These are phyloP conservation scores for Aspergillus candidus DNA, from an alignment of 2,329 filamentous ascomycete species.

Conservation along the genomic window DNA sequence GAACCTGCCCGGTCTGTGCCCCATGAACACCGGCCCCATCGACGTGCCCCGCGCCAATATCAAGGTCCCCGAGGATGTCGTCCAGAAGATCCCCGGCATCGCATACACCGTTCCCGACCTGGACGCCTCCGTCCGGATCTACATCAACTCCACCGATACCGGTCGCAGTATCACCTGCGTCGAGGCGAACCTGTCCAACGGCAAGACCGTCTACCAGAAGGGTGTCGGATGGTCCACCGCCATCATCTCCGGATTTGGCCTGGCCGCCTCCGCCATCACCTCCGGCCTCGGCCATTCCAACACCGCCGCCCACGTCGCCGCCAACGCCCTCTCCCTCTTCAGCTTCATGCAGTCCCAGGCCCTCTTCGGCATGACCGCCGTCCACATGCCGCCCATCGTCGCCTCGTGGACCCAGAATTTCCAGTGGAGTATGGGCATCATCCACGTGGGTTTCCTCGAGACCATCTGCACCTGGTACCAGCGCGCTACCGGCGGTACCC, in stretches of 20 bases:
- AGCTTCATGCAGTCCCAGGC: conserved; percentile 92
- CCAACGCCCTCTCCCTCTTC: conserved; percentile 89
- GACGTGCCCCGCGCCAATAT: conserved; percentile 65
- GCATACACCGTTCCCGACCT: conserved; percentile 87
- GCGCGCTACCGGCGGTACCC: conserved; percentile 80
- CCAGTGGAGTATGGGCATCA: conserved; percentile 97
- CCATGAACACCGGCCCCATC: conserved; percentile 81
- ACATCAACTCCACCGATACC: conserved; percentile 65
- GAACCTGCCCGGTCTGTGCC: conserved; percentile 69
- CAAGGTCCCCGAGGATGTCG: conserved; percentile 50
- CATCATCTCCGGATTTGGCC: conserved; percentile 74
- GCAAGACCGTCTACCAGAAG: conserved; percentile 82
- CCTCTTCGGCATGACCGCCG: conserved; percentile 77
- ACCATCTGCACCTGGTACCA: conserved; percentile 92
- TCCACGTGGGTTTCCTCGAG: conserved; percentile 80
- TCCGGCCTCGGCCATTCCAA: conserved; percentile 90
- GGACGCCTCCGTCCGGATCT: conserved; percentile 76
- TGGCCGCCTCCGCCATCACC: conserved; percentile 79
- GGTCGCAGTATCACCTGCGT: conserved; percentile 71
- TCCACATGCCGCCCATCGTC: conserved; percentile 79
- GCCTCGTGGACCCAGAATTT: conserved; percentile 95
- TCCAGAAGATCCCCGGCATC: conserved; percentile 67
- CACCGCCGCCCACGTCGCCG: conserved; percentile 87
- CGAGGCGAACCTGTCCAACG: conserved; percentile 81
- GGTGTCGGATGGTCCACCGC: conserved; percentile 88